These are phyloP conservation scores for Colletotrichum sidae DNA, from an alignment of 2,329 filamentous ascomycete species.

Conservation along the genomic window DNA sequence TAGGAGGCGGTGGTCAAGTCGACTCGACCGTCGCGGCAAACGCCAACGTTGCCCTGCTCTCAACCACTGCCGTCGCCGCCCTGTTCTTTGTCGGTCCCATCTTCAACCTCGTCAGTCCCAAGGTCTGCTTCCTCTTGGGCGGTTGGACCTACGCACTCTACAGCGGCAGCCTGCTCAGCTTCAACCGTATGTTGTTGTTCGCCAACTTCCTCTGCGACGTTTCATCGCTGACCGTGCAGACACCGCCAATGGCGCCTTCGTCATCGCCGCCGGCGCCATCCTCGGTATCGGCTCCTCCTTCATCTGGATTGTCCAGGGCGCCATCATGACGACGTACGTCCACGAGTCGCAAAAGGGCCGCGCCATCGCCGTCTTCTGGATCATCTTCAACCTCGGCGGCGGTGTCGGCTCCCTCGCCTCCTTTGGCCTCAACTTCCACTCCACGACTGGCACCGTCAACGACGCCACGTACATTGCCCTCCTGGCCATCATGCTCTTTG, in stretches of 20 bases:
- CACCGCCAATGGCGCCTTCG: conserved; percentile 53
- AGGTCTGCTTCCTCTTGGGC: conserved; percentile 55
- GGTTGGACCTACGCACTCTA: conserved; percentile 60
- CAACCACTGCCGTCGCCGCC: conserved; percentile 55
- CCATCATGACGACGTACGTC: conserved; percentile 61
- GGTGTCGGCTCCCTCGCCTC: conserved; percentile 56
- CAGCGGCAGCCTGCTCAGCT: conserved; percentile 56
- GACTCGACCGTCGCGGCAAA: conserved; percentile 58
- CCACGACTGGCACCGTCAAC: conserved; percentile 56
- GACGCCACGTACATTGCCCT: conserved; percentile 63
- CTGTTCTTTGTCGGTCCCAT: conserved; percentile 58
- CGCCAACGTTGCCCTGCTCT: conserved; percentile 56
- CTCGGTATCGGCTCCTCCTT: conserved; percentile 59
- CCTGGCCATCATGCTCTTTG: conserved; percentile 60
- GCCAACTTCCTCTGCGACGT: conserved; percentile 52
- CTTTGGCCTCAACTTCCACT: conserved; percentile 57
- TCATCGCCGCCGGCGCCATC: conserved; percentile 57
- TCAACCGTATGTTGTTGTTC: conserved; percentile 47
- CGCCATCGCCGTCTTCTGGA: conserved; percentile 57
- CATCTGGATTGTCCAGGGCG: conserved; percentile 59
- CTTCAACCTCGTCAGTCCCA: conserved; percentile 55
- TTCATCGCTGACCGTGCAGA: conserved; percentile 52
- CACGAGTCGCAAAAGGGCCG: conserved; percentile 55
- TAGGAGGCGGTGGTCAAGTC: conserved; percentile 59
- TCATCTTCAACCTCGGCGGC: conserved; percentile 59